Base-by-base conservation (phyloP, 2,329 filamentous ascomycete species). In the Thelonectria rubi region DNA sequence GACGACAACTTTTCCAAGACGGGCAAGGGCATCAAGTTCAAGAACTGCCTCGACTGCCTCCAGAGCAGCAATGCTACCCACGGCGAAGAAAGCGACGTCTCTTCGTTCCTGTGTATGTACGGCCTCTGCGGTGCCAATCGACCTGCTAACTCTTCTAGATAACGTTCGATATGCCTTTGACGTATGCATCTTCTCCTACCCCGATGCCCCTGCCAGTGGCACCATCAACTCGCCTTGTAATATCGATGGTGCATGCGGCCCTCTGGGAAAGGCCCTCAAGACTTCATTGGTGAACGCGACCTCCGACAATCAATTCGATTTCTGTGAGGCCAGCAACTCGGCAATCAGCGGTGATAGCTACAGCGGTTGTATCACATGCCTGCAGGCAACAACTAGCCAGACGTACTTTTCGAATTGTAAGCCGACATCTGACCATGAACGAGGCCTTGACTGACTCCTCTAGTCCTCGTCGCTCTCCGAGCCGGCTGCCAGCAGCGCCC, bases 391-490 rank as follows among this genome's bases (percentile, higher is more conserved):
- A 17, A 60, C 71, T 0, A 66, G 77, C 5, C 80, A 83, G 53
- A 69, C 63, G 2, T 84, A 82, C 43, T 69, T 84, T 2, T 74
- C 81, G 2, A 85, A 86, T 65, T 85, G 83, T 85, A 70, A 63
- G 82, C 52, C n/a, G 15, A 30, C 14, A 12, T 30, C 7, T 9
- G 2, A 21, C 32, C 17, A 11, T 37, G 17, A 40, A 20, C 40
- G 6, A 15, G 18, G 12, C 21, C 8, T 12, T 54, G 7, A 51
- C 65, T 69, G 45, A 62, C 55, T 24, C 63, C 12, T 6, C 5
- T 46, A 85, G 83, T 85, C 65, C 66, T 86, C 55, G 74, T 77
- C 2, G 81, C 81, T 0, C 73, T 86, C 0, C 70, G 78, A 12
- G 82, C 80, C 0, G 83, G 81, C 0, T 86, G 84, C 47, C 55